phyloP scores from a whole-genome alignment of 495 filamentous ascomycete genomes.

The Rhypophila decipiens region DNA sequence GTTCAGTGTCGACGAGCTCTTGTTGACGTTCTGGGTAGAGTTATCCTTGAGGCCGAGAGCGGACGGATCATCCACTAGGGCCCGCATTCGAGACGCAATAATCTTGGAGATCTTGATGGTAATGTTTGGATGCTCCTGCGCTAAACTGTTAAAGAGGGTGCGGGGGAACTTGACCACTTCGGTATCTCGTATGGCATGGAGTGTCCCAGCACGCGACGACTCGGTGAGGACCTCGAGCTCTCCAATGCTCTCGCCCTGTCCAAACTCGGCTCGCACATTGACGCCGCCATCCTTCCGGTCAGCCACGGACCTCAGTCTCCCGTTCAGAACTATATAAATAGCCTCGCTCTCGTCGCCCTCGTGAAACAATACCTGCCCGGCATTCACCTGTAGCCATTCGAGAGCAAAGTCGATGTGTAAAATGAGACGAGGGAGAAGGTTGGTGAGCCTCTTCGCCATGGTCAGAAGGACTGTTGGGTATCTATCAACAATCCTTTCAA shows the following conservation, averaged over 20 bases:
- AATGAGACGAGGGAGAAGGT: constrained; percentile 81
- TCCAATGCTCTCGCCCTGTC: constrained; percentile 95
- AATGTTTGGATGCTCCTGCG: constrained; percentile 93
- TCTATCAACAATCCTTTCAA: constrained; percentile 86
- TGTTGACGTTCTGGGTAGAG: constrained; percentile 51
- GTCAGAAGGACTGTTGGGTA: constrained; percentile 89
- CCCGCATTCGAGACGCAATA: constrained; percentile 90
- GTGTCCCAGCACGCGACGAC: constrained; percentile 75
- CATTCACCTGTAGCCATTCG: constrained; percentile 95
- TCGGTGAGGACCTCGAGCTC: constrained; percentile 97
- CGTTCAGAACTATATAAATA: constrained; percentile 96
- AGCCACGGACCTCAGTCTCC: constrained; percentile 71
- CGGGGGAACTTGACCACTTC: constrained; percentile 94
- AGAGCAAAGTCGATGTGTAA: constrained; percentile 96
- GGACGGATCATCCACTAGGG: constrained; percentile 72
- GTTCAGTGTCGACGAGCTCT: constrained; percentile 81
- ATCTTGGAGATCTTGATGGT: constrained; percentile 99
- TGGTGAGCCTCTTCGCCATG: constrained; percentile 90
- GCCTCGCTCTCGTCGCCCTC: constrained; percentile 95
- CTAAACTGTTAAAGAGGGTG: constrained; percentile 93
- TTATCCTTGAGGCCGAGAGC: constrained; percentile 32
- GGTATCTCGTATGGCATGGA: constrained; percentile 94
- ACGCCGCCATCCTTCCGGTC: constrained; percentile 75
- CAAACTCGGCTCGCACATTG: constrained; percentile 86
- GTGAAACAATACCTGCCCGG: constrained; percentile 89